Percentiles rank a stretch among this genome's conserved stretches.
These are phyloP conservation scores for Chlorella sp. DNA, from an alignment of 139 green algal genomes.

Conservation along the genomic window DNA sequence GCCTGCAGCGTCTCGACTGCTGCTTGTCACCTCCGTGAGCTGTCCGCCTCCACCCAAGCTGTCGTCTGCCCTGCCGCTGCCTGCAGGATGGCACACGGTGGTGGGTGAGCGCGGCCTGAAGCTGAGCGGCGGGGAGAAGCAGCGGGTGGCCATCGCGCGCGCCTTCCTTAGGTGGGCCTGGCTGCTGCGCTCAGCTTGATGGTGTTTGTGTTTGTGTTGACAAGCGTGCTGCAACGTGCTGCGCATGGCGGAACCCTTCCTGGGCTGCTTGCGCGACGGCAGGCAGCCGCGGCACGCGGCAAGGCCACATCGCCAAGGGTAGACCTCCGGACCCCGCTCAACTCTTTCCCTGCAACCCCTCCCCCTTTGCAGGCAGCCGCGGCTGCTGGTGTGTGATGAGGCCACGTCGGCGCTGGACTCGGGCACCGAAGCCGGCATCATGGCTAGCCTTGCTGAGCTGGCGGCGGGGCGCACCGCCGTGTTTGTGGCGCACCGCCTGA, in stretches of 20 bases:
- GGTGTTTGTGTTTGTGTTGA: too few species aligned
- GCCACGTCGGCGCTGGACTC: conserved; percentile 90
- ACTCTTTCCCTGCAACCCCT: too few species aligned
- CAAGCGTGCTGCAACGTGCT: neutral
- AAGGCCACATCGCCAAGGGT: too few species aligned
- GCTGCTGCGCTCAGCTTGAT: too few species aligned
- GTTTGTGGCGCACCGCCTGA: conserved; percentile 96
- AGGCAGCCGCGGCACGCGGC: too few species aligned
- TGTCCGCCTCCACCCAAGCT: too few species aligned
- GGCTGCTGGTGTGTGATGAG: conserved; percentile 91
- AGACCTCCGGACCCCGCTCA: too few species aligned
- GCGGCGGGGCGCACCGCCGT: conserved; percentile 81
- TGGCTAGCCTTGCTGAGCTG: conserved; percentile 68
- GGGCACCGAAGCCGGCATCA: conserved; percentile 84
- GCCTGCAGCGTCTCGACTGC: too few species aligned
- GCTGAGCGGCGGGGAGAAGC: conserved; percentile 95
- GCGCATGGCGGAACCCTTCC: neutral
- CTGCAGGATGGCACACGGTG: conserved; percentile 69
- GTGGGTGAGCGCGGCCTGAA: conserved; percentile 92
- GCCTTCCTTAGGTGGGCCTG: conserved; percentile 78
- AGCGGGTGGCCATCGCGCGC: conserved; percentile 94
- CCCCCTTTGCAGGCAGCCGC: conserved; percentile 60
- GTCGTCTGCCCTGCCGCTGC: neutral
- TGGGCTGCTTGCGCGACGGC: too few species aligned
- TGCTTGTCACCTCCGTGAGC: too few species aligned